Percentiles rank a stretch among this genome's conserved stretches.
Conservation (phyloP, 1,284 basidiomycete species). For the Malassezia slooffiae region DNA sequence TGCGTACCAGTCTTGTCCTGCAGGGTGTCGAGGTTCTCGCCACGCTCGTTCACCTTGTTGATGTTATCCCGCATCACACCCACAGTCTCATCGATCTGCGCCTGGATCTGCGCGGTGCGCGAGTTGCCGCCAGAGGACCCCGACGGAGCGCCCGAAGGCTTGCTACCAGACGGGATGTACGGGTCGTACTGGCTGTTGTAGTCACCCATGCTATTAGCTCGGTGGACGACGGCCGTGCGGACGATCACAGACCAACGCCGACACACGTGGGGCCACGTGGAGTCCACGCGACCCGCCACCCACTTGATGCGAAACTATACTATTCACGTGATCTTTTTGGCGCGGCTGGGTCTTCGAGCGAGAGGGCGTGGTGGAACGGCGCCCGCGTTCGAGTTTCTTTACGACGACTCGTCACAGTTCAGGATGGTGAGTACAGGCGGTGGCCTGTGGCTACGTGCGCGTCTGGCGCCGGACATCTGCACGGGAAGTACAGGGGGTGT, state of each 20-base stretch:
- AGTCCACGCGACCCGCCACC: too few species aligned
- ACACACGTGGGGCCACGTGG: too few species aligned
- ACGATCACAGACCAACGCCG: too few species aligned
- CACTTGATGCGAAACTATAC: slow-evolving; percentile 5
- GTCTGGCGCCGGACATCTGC: too few species aligned
- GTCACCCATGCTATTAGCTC: slow-evolving; percentile 21
- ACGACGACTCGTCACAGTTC: slow-evolving; percentile 13
- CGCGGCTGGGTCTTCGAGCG: too few species aligned
- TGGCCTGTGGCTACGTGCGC: too few species aligned
- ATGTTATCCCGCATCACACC: slow-evolving; percentile 98
- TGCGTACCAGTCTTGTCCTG: slow-evolving; percentile 93
- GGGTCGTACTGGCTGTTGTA: slow-evolving; percentile 40
- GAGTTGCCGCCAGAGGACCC: slow-evolving; percentile 26
- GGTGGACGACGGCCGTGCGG: too few species aligned
- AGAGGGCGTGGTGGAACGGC: too few species aligned
- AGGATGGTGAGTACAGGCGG: slow-evolving; percentile 10
- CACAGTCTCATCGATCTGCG: slow-evolving; percentile 44
- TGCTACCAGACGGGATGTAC: slow-evolving; percentile 39
- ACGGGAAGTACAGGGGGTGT: too few species aligned
- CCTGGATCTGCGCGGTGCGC: slow-evolving; percentile 42
- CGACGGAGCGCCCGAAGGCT: slow-evolving; percentile 22
- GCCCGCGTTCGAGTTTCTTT: neutral
- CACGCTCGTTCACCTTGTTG: slow-evolving; percentile 69
- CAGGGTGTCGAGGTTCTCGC: slow-evolving; percentile 81
- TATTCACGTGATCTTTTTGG: slow-evolving; percentile 10